Base-by-base conservation (phyloP, 306 rosid genomes). In the Vigna nakashimae region DNA sequence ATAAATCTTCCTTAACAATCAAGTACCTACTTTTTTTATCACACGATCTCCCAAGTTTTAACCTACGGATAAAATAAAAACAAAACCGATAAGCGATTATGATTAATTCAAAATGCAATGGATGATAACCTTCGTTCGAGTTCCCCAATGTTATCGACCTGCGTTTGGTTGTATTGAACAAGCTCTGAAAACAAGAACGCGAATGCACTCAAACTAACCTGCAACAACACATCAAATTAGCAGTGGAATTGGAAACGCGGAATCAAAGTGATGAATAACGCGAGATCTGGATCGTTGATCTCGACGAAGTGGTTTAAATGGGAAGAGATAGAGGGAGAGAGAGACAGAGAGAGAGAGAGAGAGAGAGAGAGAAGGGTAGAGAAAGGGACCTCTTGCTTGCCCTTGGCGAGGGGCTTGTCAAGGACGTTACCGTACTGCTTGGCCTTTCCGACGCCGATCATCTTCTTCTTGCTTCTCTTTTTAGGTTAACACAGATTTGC, bases 181-280 rank as follows among this genome's bases (percentile, higher is more conserved):
- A 95, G 98, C 92, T 95, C 99, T 0, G 99, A 95, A 84, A 95
- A 95, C 89, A 95, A 86, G 87, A 95, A 95, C 32, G 98, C 98
- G 83, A 92, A 95, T 15, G 98, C 99, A 82, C 99, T 95, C 92
- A 95, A 90, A 80, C 99, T 95, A 75, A 95, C 99, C 99, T 95
- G 91, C 80, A 80, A 16, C 14, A 34, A 45, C 45, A 42, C 8
- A 32, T 55, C 34, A 73, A 72, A 83, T 45, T 32, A 53, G 53
- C 2, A 51, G 2, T 5, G 4, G 32, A 55, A 55, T 42, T 42
- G 46, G 46, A 64, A 71, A 24, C 53, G 9, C 2, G 56, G 22
- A n/a, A 17, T 18, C 11, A 14, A 24, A 43, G 38, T 20, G 55
- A 43, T 0, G 20, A 66, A 45, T 11, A 22, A 66, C 0, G 53